phyloP scores from a whole-genome alignment of 441 rosid species.

The Euphorbia schlechtendalii region DNA sequence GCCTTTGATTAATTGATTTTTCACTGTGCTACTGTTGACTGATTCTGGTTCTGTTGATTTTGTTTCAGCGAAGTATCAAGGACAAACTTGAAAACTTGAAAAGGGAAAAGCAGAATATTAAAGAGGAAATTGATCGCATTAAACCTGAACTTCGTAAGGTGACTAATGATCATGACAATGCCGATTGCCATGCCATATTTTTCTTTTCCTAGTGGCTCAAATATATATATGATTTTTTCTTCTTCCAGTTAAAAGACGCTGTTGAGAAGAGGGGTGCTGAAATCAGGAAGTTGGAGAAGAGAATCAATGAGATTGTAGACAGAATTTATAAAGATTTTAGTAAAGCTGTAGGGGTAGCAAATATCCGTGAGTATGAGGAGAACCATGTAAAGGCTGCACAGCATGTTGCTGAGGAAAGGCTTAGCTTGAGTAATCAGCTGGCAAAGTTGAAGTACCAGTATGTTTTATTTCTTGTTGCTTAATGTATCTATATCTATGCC shows the following conservation, averaged over 20 bases:
- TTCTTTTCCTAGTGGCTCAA: conserved; percentile 6
- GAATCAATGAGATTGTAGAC: conserved; percentile 90
- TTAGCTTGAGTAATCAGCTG: conserved; percentile 85
- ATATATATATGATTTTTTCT: conserved; percentile 21
- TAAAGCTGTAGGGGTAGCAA: conserved; percentile 74
- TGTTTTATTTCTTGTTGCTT: conserved; percentile 31
- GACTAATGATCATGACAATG: conserved; percentile 12
- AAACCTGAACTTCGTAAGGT: conserved; percentile 76
- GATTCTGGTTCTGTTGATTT: conserved; percentile 8
- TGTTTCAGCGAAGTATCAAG: conserved; percentile 72
- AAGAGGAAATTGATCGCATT: conserved; percentile 59
- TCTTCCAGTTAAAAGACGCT: conserved; percentile 56
- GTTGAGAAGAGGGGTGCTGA: conserved; percentile 59
- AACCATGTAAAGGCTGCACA: conserved; percentile 91
- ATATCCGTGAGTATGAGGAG: conserved; percentile 98
- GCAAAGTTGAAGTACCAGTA: conserved; percentile 98
- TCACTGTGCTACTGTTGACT: conserved; percentile 7
- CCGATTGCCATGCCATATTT: too few species aligned
- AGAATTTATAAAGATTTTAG: conserved; percentile 76
- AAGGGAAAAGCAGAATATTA: conserved; percentile 67
- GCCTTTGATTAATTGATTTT: background rate
- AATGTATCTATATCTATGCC: conserved; percentile 4
- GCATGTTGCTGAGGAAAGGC: conserved; percentile 88
- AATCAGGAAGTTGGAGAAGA: conserved; percentile 75
- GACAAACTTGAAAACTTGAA: conserved; percentile 78